These are phyloP conservation scores for Starmera pachycereana DNA, from an alignment of 805 yeast genomes.

Conservation along the genomic window DNA sequence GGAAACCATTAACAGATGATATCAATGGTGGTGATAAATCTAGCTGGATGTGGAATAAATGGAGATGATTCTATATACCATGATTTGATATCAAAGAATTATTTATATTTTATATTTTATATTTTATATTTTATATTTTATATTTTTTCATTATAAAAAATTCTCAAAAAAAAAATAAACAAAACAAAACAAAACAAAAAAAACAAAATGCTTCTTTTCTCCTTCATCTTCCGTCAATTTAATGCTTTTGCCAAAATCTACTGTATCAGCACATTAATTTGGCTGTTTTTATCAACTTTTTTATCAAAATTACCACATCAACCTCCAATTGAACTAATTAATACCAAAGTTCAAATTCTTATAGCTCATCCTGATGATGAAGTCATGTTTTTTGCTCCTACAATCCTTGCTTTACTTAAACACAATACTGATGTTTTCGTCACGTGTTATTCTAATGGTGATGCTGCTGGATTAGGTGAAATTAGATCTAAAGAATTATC, in stretches of 20 bases:
- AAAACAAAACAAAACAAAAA: no score
- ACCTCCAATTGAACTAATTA: conserved; percentile 1
- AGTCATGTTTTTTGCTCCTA: conserved; percentile 92
- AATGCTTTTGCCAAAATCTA: not conserved
- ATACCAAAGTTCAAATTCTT: conserved; percentile 33
- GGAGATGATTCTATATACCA: no score
- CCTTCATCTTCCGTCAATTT: not conserved
- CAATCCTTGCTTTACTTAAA: conserved; percentile 43
- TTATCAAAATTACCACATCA: not conserved
- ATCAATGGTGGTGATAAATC: not conserved
- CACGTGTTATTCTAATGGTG: conserved; percentile 70
- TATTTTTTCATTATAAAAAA: no score
- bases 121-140: no score
- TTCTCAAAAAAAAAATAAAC: no score
- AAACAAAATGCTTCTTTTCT: no score
- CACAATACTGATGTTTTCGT: conserved; percentile 44
- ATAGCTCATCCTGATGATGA: conserved; percentile 99
- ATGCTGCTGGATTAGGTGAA: conserved; percentile 62
- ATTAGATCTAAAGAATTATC: conserved; percentile 51
- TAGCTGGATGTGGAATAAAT: conserved; percentile 16
- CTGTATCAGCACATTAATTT: not conserved
- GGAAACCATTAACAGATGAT: no score
- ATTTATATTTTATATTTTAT: no score
- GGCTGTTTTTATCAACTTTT: conserved; percentile 1
- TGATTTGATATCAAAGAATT: no score